Conservation (phyloP, 768 basidiomycete species). For the Termitomyces sp. region DNA sequence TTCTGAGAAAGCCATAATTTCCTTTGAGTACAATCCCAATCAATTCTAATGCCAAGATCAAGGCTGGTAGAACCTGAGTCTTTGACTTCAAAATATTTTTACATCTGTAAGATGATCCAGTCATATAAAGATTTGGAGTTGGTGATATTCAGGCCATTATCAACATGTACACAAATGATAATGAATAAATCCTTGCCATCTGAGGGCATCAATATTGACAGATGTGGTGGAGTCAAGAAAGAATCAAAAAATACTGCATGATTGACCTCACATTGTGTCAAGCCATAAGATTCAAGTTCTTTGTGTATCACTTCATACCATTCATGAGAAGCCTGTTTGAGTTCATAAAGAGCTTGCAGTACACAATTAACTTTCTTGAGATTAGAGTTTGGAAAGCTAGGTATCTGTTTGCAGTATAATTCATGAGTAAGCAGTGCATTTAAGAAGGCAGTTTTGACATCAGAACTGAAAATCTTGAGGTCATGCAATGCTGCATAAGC, state of each 20-base stretch:
- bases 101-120: too few relatives aligned
- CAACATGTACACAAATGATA: background rate
- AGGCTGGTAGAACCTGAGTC: background rate
- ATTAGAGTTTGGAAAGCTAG: conserved; percentile 7
- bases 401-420: too few relatives aligned
- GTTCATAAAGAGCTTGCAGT: too few relatives aligned
- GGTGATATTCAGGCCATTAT: background rate
- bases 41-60: background rate
- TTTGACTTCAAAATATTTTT: background rate
- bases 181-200: conserved; percentile 5
- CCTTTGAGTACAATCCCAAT: conserved; percentile 3
- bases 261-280: conserved; percentile 16
- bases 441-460: conserved; percentile 2
- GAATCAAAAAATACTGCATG: conserved; percentile 14
- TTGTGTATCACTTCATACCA: background rate
- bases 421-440: conserved; percentile 8
- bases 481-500: background rate
- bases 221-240: background rate
- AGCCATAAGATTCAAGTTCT: too few relatives aligned
- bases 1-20: conserved; percentile 14
- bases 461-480: background rate
- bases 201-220: conserved; percentile 13
- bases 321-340: background rate
- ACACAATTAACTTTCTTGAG: too few relatives aligned
- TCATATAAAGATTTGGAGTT: too few relatives aligned